Evolutionary conservation across 495 filamentous ascomycete species (phyloP).

Genomic region (Extremus antarcticus): DNA sequence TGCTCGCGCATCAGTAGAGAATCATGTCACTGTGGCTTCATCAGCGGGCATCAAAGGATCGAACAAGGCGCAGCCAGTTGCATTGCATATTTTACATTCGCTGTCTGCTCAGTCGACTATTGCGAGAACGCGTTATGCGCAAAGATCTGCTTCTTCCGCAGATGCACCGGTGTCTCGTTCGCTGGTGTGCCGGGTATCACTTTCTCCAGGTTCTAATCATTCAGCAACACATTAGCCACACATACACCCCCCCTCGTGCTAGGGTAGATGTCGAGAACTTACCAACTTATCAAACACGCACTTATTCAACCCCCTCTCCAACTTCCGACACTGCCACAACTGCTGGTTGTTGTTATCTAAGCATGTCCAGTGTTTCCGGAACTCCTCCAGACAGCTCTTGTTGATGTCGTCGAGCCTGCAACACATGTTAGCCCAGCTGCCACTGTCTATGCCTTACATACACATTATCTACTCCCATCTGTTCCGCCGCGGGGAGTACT

Average conservation of each 20-base stretch:
- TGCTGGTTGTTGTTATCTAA: conserved; percentile 96
- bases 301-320: conserved; percentile 72
- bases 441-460: neutral
- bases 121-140: conserved; percentile 34
- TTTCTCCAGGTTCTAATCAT: conserved; percentile 71
- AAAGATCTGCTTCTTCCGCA: conserved; percentile 68
- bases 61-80: no score
- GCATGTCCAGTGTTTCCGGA: conserved; percentile 87
- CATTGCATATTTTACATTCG: conserved; percentile 7
- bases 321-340: conserved; percentile 74
- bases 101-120: conserved; percentile 3
- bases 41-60: no score
- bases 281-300: conserved; percentile 96
- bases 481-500: neutral
- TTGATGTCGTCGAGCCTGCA: conserved; percentile 86
- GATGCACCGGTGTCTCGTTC: conserved; percentile 68
- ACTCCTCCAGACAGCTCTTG: conserved; percentile 81
- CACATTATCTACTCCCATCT: neutral
- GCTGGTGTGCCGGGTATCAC: conserved; percentile 74
- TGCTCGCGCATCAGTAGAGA: no score
- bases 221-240: neutral
- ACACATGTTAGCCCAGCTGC: neutral
- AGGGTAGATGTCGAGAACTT: conserved; percentile 26
- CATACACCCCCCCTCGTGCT: neutral
- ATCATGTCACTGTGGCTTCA: no score